Evolutionary conservation across 768 basidiomycete species (phyloP).

Genomic region (Calvatia gigantea): DNA sequence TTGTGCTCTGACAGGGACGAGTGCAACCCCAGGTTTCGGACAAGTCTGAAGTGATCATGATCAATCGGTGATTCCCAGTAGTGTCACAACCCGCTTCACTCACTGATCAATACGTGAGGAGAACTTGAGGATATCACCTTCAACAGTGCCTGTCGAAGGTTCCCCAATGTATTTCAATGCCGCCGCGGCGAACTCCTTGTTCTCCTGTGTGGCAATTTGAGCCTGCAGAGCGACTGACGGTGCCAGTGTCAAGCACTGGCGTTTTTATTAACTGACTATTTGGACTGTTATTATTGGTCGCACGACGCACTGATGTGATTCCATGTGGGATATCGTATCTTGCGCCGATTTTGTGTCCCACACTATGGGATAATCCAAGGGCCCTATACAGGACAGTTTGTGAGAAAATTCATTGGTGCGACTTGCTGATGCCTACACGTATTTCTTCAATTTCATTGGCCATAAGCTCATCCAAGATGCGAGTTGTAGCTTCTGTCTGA

Average conservation of each 20-base stretch:
- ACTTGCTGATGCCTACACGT: slow-evolving; percentile 42
- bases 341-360: slow-evolving; percentile 74
- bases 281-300: slow-evolving; percentile 5
- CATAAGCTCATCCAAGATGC: slow-evolving; percentile 82
- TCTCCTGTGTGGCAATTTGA: slow-evolving; percentile 51
- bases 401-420: background rate
- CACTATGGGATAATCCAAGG: slow-evolving; percentile 71
- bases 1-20: slow-evolving; percentile 57
- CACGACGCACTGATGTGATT: slow-evolving; percentile 65
- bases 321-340: slow-evolving; percentile 77
- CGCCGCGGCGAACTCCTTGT: slow-evolving; percentile 58
- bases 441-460: slow-evolving; percentile 57
- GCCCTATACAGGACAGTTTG: slow-evolving; percentile 34
- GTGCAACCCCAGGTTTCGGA: slow-evolving; percentile 54
- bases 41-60: slow-evolving; percentile 40
- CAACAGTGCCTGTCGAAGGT: slow-evolving; percentile 58
- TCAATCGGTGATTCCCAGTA: background rate
- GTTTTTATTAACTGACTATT: background rate
- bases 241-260: slow-evolving; percentile 68
- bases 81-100: slow-evolving; percentile 20
- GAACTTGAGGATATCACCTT: slow-evolving; percentile 57
- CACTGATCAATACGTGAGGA: slow-evolving; percentile 54
- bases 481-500: slow-evolving; percentile 65
- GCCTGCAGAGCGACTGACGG: slow-evolving; percentile 61
- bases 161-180: slow-evolving; percentile 56